Evolutionary conservation across 2,329 filamentous ascomycete genomes (phyloP), one percentile per base, ranked within the genome.

Genomic region (Diaporthe caulivora): DNA sequence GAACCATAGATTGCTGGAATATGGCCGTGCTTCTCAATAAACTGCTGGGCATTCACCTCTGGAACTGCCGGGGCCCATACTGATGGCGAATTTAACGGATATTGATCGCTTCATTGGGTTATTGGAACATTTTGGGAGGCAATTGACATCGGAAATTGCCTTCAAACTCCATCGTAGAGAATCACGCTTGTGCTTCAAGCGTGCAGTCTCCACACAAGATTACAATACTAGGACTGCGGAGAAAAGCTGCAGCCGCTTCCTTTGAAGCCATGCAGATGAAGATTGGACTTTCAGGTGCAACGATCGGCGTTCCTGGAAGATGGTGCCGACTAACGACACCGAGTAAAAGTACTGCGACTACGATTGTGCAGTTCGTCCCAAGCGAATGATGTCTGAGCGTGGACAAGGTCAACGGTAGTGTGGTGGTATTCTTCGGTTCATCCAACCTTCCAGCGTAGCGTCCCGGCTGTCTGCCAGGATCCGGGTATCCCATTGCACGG

Each of bases 381-480:
- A 51, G 62, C 44, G 44, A 65, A 65, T 65, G 29, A 51, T 24
- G 62, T 37, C 29, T 18, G 44, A 65, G 31, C 62, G 44, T 53
- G 62, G n/a, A 31, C 44, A 47, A 40, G 7, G 7, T 65, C 29
- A 51, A 37, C 29, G 31, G 44, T 51, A 13, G 62, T 51, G 62
- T 51, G 62, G 44, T 65, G 29, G 44, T 65, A 51, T 24, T 26
- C 29, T 34, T 65, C 44, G 44, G 62, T 65, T 65, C 62, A 51
- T 51, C 62, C 62, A 49, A 65, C 29, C 60, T 65, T 51, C n/a
- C 51, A 34, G 44, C 44, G 62, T 65, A 51, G 62, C 62, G 62
- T 65, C 62, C 62, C 44, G 62, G 60, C 21, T 51, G 42, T 49
- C 62, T 49, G 29, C 62, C 44, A 37, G 62, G 62, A 18, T 65